These are phyloP conservation scores for Zygoascus sp. DNA, from an alignment of 1,139 yeast genomes.

Conservation along the genomic window DNA sequence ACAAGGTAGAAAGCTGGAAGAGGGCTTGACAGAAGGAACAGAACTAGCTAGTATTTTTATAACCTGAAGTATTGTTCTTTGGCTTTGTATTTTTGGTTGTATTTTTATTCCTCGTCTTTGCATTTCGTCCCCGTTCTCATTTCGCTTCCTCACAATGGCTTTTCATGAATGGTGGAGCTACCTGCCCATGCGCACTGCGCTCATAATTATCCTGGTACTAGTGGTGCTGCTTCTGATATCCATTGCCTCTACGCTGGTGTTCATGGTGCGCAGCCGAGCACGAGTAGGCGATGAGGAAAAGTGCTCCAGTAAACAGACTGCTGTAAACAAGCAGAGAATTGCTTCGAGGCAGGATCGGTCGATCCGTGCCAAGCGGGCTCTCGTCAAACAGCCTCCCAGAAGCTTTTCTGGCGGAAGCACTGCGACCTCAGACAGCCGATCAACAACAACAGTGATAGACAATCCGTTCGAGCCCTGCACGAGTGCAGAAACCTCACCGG, in stretches of 20 bases:
- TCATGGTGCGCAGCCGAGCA: neutral
- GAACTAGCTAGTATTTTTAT: too few relatives aligned
- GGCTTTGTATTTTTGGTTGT: too few relatives aligned
- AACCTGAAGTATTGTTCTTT: too few relatives aligned
- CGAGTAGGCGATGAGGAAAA: neutral
- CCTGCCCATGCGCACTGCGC: slow-evolving; percentile 13
- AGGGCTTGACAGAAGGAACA: too few relatives aligned
- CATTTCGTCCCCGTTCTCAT: too few relatives aligned
- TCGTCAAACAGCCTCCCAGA: neutral
- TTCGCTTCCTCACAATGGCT: neutral
- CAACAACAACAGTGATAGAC: slow-evolving; percentile 1
- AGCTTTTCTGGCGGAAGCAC: neutral
- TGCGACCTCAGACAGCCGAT: neutral
- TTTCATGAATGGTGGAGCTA: slow-evolving; percentile 15
- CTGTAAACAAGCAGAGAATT: too few relatives aligned
- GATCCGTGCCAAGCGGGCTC: neutral
- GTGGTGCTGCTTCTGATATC: slow-evolving; percentile 5
- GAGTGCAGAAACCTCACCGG: neutral
- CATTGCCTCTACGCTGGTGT: neutral
- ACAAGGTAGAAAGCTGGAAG: too few relatives aligned
- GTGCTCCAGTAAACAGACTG: neutral
- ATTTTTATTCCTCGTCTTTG: too few relatives aligned
- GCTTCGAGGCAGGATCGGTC: neutral
- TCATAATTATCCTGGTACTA: slow-evolving; percentile 11
- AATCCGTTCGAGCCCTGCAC: neutral